phyloP scores from a whole-genome alignment of 176 grass and related monocot species.

The Aegilops longissima region DNA sequence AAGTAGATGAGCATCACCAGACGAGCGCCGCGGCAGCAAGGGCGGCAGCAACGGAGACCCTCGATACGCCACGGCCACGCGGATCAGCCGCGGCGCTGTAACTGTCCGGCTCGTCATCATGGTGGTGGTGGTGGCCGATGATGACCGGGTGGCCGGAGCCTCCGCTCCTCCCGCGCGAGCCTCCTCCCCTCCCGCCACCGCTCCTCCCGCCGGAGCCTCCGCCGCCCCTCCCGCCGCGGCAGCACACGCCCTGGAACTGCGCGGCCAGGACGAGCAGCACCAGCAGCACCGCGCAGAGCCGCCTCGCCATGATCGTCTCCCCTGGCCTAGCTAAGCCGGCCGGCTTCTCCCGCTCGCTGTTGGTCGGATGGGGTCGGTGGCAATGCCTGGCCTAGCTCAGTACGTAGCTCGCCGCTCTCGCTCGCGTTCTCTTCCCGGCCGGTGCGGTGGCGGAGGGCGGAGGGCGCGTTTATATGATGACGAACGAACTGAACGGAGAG shows the following conservation, averaged over 20 bases:
- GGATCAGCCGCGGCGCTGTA: not conserved
- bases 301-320: not conserved
- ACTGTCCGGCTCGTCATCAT: not conserved
- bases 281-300: not conserved
- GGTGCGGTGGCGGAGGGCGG: not conserved
- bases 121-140: not conserved
- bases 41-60: not conserved
- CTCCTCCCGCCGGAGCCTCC: not conserved
- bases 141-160: not conserved
- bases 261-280: not conserved
- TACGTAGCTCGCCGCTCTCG: not conserved
- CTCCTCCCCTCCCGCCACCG: not conserved
- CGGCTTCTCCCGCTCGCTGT: no score
- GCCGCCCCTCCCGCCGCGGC: not conserved
- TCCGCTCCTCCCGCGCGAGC: not conserved
- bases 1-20: not conserved
- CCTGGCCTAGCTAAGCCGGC: no score
- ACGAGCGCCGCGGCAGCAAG: not conserved
- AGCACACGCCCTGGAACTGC: not conserved
- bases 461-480: not conserved
- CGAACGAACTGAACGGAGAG: not conserved
- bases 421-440: not conserved
- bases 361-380: not conserved
- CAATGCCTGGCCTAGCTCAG: not conserved
- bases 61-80: not conserved